phyloP scores from a whole-genome alignment of 2,329 filamentous ascomycete species.

The Metarhizium brunneum region DNA sequence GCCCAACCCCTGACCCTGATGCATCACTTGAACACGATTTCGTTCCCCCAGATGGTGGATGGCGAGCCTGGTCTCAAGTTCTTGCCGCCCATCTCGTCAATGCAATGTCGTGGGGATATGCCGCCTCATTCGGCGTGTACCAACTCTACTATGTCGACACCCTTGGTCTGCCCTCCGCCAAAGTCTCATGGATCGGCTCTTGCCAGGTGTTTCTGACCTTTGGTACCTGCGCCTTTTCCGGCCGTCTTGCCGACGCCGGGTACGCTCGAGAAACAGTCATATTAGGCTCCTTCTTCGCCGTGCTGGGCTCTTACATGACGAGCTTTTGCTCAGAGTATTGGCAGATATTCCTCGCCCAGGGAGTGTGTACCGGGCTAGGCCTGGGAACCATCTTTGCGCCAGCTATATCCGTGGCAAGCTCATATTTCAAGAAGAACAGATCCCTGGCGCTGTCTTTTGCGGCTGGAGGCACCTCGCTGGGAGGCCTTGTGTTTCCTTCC shows the following conservation, averaged over 20 bases:
- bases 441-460: constrained; percentile 51
- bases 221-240: constrained; percentile 35
- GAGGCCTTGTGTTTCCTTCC: constrained; percentile 48
- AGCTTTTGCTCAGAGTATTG: constrained; percentile 36
- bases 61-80: constrained; percentile 42
- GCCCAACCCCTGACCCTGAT: constrained; percentile 5
- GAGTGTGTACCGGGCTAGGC: constrained; percentile 40
- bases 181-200: constrained; percentile 37
- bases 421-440: constrained; percentile 49
- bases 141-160: constrained; percentile 36
- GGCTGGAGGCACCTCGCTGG: constrained; percentile 48
- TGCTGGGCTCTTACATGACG: constrained; percentile 38
- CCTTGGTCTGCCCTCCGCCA: constrained; percentile 23
- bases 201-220: constrained; percentile 43
- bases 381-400: constrained; percentile 50
- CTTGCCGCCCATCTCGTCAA: constrained; percentile 37
- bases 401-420: constrained; percentile 48
- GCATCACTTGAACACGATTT: neutral
- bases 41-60: constrained; percentile 32
- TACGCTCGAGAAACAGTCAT: constrained; percentile 31
- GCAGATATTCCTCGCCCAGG: constrained; percentile 45
- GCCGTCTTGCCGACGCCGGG: constrained; percentile 40
- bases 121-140: constrained; percentile 42
- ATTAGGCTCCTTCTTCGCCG: constrained; percentile 29
- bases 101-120: constrained; percentile 40